Base-by-base conservation (phyloP, 2,329 filamentous ascomycete genomes). In the Dothiorella sarmentorum region DNA sequence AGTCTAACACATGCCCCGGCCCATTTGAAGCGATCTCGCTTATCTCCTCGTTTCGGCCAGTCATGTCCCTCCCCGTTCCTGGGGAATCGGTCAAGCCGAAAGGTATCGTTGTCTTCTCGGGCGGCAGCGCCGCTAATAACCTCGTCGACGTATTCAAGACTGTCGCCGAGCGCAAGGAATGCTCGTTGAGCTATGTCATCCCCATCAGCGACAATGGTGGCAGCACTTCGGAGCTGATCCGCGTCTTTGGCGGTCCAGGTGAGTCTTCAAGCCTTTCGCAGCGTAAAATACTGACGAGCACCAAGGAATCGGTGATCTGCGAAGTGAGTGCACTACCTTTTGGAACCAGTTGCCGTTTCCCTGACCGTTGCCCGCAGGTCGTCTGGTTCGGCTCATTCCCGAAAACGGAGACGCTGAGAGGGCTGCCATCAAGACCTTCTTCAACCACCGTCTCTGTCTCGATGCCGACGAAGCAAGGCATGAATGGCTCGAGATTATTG, bases 171-270 rank as follows among this genome's bases (percentile, higher is more conserved):
- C 86, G 81, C 65, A 89, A 88, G 62, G 75, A 81, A 38, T 88
- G 87, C 68, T 78, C 82, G 2, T 76, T 95, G 40, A 90, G 85
- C 74, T 95, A 96, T 72, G 85, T 97, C 60, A 96, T 97, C 55
- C 93, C 93, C 33, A 96, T 97, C 70, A 94, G 89, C 64, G 93
- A 97, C 75, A 97, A 97, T 74, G 93, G 93, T 49, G 93, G 93
- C 37, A 95, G 90, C 66, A 95, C 91, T 2, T 96, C 90, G 43
- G 93, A 97, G 76, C 79, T 97, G 67, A 96, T 97, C 64, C 84
- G 94, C 33, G 91, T 97, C 33, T 94, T 97, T 75, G 94, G 93
- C 13, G 94, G 94, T 1, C 93, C 93, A 63, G 93, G 93, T 87
- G 76, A 58, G 75, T 66, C 27, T 45, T 15, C 2, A 81, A 40